Conservation (phyloP, 352 stramenopile species). For the Globisporangium cystogenes region DNA sequence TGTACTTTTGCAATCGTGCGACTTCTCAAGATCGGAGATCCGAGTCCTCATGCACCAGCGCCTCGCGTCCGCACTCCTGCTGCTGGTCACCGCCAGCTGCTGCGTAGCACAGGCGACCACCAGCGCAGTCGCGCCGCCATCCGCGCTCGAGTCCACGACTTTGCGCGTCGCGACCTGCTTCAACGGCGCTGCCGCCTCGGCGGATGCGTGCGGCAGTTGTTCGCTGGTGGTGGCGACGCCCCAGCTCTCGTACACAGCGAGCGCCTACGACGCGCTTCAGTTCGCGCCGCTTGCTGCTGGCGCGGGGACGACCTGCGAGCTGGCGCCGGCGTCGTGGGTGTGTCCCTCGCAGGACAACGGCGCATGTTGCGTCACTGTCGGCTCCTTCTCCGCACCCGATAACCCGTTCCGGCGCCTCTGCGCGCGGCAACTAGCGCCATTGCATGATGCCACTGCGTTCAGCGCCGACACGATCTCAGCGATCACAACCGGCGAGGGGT, state of each 20-base stretch:
- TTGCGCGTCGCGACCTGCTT: constrained; percentile 4
- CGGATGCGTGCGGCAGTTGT: constrained; percentile 2
- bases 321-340: constrained; percentile 11
- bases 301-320: constrained; percentile 8
- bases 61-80: neutral
- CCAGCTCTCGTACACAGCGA: constrained; percentile 4
- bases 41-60: too few relatives aligned
- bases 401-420: constrained; percentile 10
- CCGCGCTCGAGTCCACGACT: neutral
- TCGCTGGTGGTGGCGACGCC: neutral
- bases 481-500: neutral
- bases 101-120: neutral
- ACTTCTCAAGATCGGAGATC: too few relatives aligned
- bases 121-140: neutral
- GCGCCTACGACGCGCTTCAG: constrained; percentile 2
- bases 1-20: too few relatives aligned
- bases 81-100: neutral
- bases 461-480: neutral
- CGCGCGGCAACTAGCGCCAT: neutral
- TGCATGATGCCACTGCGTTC: neutral
- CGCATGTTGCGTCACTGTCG: constrained; percentile 12
- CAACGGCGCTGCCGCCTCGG: neutral
- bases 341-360: constrained; percentile 9
- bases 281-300: neutral
- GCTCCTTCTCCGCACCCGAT: neutral